Percentiles rank a stretch among this genome's conserved stretches.
phyloP scores from a whole-genome alignment of 345 rosid genomes.

The Hypericum androsaemum region DNA sequence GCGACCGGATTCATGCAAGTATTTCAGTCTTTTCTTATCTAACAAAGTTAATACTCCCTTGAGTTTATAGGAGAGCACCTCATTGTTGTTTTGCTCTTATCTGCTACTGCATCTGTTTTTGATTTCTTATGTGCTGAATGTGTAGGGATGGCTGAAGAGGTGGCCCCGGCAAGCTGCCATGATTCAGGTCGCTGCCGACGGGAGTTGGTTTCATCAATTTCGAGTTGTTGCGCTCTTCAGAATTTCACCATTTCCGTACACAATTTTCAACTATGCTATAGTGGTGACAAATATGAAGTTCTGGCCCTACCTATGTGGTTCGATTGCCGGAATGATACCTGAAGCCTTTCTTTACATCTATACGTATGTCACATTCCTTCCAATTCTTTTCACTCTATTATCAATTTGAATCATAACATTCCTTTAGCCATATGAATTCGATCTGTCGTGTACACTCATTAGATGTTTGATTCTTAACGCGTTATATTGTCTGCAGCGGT shows the following conservation, averaged over 20 bases:
- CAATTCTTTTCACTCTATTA: background rate
- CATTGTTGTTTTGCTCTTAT: too few relatives aligned
- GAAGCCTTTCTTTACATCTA: slow-evolving; percentile 95
- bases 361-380: slow-evolving; percentile 35
- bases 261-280: slow-evolving; percentile 86
- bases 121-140: slow-evolving; percentile 6
- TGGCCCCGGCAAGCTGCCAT: slow-evolving; percentile 90
- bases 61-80: too few relatives aligned
- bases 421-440: too few relatives aligned
- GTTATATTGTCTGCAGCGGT: slow-evolving; percentile 49
- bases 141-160: slow-evolving; percentile 86
- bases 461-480: too few relatives aligned
- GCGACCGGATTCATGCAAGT: slow-evolving; percentile 84
- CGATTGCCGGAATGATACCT: slow-evolving; percentile 89
- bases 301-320: slow-evolving; percentile 88
- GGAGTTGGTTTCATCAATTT: slow-evolving; percentile 93
- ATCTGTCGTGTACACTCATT: too few relatives aligned
- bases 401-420: too few relatives aligned
- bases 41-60: too few relatives aligned
- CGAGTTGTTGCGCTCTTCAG: slow-evolving; percentile 82
- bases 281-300: slow-evolving; percentile 77
- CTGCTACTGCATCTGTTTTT: background rate
- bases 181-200: slow-evolving; percentile 82
- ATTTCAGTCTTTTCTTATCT: background rate
- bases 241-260: slow-evolving; percentile 96